Evolutionary conservation across 2,329 filamentous ascomycete species (phyloP).

Genomic region (Sarocladium kiliense): DNA sequence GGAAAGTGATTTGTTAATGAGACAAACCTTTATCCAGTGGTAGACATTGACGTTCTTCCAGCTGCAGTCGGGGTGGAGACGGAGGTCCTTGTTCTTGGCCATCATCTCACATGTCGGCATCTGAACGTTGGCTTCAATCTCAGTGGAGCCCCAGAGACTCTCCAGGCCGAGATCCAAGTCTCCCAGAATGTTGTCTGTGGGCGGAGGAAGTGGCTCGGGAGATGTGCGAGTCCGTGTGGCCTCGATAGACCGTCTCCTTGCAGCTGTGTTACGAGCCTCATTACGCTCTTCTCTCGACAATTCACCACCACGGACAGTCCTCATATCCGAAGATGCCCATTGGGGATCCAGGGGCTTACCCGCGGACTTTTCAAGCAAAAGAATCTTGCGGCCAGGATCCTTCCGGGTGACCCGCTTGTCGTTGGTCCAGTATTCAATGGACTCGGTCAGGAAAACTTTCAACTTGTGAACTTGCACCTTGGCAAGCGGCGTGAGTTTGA

Average conservation of each 20-base stretch:
- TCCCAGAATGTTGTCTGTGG: constrained; percentile 69
- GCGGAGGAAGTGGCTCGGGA: constrained; percentile 41
- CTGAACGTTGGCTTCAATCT: constrained; percentile 92
- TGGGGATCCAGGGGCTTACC: constrained; percentile 69
- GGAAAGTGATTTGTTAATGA: too few species aligned
- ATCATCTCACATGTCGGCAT: constrained; percentile 84
- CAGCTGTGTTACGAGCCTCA: constrained; percentile 42
- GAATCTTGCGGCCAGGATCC: constrained; percentile 76
- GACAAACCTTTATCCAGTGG: constrained; percentile 87
- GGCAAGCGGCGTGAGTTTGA: constrained; percentile 86
- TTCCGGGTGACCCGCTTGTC: constrained; percentile 81
- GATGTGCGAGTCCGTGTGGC: constrained; percentile 35
- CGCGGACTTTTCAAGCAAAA: constrained; percentile 82
- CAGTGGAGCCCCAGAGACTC: constrained; percentile 76
- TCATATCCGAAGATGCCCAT: constrained; percentile 71
- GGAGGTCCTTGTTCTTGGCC: constrained; percentile 61
- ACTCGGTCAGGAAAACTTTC: constrained; percentile 87
- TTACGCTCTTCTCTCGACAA: constrained; percentile 47
- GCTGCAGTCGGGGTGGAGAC: constrained; percentile 83
- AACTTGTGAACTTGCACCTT: constrained; percentile 92
- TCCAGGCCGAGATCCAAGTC: constrained; percentile 68
- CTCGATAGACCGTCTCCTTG: constrained; percentile 48
- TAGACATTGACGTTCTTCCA: constrained; percentile 92
- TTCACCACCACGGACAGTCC: constrained; percentile 75
- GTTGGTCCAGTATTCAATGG: constrained; percentile 84